A percentile compares a stretch with the other conserved stretches of the same genome.
These are phyloP conservation scores for Fusarium pseudograminearum DNA, from an alignment of 2,329 filamentous ascomycete genomes.

Conservation along the genomic window DNA sequence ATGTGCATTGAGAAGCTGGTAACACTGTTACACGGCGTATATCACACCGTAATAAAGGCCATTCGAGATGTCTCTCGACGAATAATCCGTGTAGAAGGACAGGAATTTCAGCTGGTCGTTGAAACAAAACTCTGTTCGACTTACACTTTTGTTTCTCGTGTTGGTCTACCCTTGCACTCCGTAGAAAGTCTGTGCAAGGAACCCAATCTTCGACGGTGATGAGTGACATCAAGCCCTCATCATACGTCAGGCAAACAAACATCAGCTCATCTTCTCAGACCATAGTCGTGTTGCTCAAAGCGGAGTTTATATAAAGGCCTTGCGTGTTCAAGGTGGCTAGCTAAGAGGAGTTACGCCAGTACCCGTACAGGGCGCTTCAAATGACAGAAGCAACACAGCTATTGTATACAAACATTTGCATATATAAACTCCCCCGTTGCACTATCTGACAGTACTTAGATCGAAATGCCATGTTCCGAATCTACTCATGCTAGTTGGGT, in stretches of 20 bases:
- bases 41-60: background rate
- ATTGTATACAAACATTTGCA: background rate
- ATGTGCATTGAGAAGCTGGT: background rate
- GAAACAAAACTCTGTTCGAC: background rate
- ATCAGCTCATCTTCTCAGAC: background rate
- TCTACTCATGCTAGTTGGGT: background rate
- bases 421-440: background rate
- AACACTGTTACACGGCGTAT: background rate
- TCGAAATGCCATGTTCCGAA: background rate
- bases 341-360: background rate
- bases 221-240: no score
- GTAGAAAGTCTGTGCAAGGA: background rate
- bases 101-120: background rate
- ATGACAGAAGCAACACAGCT: background rate
- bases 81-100: background rate
- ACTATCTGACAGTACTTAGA: background rate
- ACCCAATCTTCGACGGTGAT: background rate
- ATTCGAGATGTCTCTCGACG: background rate
- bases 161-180: background rate
- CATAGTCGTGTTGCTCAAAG: background rate
- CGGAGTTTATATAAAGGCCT: background rate
- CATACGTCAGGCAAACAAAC: background rate
- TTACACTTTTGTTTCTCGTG: background rate
- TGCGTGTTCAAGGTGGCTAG: background rate
- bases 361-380: background rate